phyloP scores from a whole-genome alignment of 768 basidiomycete species.

The Leucocoprinus sp. region DNA sequence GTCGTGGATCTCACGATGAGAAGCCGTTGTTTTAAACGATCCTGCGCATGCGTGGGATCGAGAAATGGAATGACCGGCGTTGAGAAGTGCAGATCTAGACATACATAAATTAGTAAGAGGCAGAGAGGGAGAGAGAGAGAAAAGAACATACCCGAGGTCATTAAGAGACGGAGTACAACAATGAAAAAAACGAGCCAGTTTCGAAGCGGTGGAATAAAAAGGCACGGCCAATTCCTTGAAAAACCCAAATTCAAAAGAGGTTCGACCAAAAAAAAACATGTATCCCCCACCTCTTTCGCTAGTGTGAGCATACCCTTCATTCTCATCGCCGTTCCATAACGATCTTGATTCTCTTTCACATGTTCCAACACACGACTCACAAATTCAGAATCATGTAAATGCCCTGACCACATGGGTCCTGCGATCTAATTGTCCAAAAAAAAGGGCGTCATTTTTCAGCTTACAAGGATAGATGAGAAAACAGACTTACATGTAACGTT shows the following conservation, averaged over 20 bases:
- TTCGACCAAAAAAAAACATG: no score
- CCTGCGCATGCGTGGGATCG: conserved; percentile 88
- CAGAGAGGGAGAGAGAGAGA: background rate
- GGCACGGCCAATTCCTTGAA: conserved; percentile 63
- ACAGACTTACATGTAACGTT: conserved; percentile 56
- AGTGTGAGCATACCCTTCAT: conserved; percentile 96
- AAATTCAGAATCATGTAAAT: conserved; percentile 73
- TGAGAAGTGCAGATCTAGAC: conserved; percentile 76
- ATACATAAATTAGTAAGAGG: conserved; percentile 1
- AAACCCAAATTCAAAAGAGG: background rate
- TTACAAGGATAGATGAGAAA: background rate
- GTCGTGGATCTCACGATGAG: conserved; percentile 65
- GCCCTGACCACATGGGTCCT: conserved; percentile 96
- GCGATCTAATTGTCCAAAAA: conserved; percentile 49
- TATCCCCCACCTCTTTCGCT: conserved; percentile 76
- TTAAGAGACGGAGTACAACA: conserved; percentile 68
- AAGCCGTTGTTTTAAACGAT: conserved; percentile 85
- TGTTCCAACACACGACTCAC: conserved; percentile 68
- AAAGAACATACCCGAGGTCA: conserved; percentile 49
- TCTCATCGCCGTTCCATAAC: conserved; percentile 70
- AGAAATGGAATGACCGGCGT: conserved; percentile 78
- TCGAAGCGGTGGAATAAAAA: conserved; percentile 86
- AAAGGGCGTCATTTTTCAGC: no score
- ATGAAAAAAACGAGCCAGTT: conserved; percentile 75
- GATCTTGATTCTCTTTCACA: conserved; percentile 48